These are phyloP conservation scores for Physcia stellaris DNA, from an alignment of 495 filamentous ascomycete species.

Conservation along the genomic window DNA sequence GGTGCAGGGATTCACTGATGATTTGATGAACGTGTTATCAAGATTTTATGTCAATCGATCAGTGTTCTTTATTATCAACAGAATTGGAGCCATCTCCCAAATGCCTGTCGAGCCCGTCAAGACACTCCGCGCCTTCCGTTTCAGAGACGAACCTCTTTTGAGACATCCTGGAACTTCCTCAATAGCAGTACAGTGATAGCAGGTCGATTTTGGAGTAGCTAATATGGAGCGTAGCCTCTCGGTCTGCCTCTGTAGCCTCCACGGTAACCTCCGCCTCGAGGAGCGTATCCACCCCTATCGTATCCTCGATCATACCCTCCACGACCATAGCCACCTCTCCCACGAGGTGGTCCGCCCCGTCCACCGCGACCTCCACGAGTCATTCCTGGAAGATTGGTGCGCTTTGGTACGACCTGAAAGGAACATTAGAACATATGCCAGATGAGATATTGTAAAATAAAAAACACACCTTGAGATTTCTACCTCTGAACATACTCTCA, in stretches of 20 bases:
- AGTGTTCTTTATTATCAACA: too few species aligned
- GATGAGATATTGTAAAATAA: too few species aligned
- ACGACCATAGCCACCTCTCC: constrained; percentile 36
- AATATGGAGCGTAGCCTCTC: constrained; percentile 74
- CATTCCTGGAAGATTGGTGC: constrained; percentile 95
- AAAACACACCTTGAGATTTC: constrained; percentile 82
- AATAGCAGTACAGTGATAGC: too few species aligned
- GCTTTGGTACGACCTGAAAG: constrained; percentile 80
- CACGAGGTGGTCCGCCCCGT: constrained; percentile 25
- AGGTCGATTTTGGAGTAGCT: too few species aligned
- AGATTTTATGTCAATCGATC: too few species aligned
- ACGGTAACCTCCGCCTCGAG: constrained; percentile 59
- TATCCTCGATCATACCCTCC: constrained; percentile 45
- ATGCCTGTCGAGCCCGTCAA: too few species aligned
- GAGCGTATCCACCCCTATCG: constrained; percentile 43
- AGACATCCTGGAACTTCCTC: too few species aligned
- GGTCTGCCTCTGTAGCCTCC: constrained; percentile 67
- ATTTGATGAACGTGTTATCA: too few species aligned
- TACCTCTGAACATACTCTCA: constrained; percentile 89
- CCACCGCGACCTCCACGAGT: constrained; percentile 63
- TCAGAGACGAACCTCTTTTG: too few species aligned
- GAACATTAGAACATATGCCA: not conserved
- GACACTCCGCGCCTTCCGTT: too few species aligned
- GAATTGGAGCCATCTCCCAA: too few species aligned
- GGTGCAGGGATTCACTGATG: too few species aligned